Percentiles rank a stretch among this genome's conserved stretches.
Evolutionary conservation across 192 early-diverging fungal species (phyloP).

Genomic region (Coemansia erecta): DNA sequence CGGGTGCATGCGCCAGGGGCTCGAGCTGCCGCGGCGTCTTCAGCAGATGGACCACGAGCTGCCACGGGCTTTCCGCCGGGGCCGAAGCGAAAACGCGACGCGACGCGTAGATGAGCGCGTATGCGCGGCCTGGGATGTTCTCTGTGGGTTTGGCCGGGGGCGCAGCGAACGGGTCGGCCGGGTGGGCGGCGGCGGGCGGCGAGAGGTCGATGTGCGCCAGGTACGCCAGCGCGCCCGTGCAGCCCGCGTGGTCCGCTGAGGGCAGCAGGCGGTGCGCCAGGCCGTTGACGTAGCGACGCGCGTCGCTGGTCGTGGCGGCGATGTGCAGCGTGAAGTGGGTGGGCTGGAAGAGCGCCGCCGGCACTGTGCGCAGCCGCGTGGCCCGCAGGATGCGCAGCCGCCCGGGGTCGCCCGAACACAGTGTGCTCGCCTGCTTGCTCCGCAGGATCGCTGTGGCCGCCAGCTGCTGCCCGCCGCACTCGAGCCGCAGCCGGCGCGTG

Average conservation of each 20-base stretch:
- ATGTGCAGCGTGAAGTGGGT: conserved; percentile 21
- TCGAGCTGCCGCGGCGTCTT: conserved; percentile 10
- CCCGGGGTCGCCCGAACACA: conserved; percentile 2
- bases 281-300: conserved; percentile 34
- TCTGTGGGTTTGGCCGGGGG: background rate
- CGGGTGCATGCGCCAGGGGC: conserved; percentile 3
- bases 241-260: background rate
- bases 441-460: background rate
- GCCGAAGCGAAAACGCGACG: too few species aligned
- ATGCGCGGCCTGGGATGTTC: background rate
- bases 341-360: conserved; percentile 19
- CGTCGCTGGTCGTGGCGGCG: conserved; percentile 14
- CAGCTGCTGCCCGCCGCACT: too few species aligned
- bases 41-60: conserved; percentile 36
- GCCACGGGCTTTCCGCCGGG: background rate
- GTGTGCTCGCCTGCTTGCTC: background rate
- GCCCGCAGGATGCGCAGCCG: conserved; percentile 30
- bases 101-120: conserved; percentile 26
- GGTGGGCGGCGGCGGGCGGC: background rate
- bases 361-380: conserved; percentile 19
- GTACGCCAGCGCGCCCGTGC: conserved; percentile 25
- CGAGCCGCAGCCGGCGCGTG: too few species aligned
- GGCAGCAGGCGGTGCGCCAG: conserved; percentile 9
- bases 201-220: background rate
- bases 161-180: background rate